Evolutionary conservation across 139 green algal genomes (phyloP).

Genomic region (Yamagishiella unicocca): DNA sequence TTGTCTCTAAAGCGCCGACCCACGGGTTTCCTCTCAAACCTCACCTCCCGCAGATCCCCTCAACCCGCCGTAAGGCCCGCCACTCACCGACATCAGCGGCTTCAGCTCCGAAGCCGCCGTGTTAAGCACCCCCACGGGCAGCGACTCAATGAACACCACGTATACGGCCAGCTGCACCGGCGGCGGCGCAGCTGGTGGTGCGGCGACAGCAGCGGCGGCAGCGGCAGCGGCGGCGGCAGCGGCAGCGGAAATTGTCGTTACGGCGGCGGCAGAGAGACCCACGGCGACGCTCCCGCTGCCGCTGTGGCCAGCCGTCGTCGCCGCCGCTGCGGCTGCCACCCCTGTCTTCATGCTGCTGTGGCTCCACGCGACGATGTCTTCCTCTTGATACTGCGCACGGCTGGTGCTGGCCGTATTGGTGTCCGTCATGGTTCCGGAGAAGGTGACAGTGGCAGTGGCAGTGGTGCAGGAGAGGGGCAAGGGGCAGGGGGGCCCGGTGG

Average conservation of each 20-base stretch:
- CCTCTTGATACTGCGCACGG: neutral
- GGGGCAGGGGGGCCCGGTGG: neutral
- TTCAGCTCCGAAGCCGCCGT: constrained; percentile 1
- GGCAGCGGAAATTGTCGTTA: too few species aligned
- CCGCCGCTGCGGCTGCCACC: neutral
- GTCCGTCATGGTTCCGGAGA: neutral
- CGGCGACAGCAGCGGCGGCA: neutral
- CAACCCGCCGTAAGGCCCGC: too few species aligned
- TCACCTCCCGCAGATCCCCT: too few species aligned
- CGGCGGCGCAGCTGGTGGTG: neutral
- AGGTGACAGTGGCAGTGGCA: neutral
- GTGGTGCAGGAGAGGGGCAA: neutral
- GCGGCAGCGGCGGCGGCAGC: neutral
- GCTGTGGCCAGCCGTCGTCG: neutral
- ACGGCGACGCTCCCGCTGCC: neutral
- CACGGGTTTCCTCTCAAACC: too few species aligned
- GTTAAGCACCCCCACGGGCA: constrained; percentile 1
- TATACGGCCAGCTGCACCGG: constrained; percentile 11
- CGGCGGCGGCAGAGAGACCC: neutral
- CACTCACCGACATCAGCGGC: neutral
- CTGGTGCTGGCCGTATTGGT: neutral
- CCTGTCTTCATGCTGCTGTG: neutral
- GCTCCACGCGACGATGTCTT: neutral
- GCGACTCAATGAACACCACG: neutral
- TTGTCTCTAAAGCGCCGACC: too few species aligned